phyloP scores from a whole-genome alignment of 192 early-diverging fungal species.

The Geranomyces variabilis region DNA sequence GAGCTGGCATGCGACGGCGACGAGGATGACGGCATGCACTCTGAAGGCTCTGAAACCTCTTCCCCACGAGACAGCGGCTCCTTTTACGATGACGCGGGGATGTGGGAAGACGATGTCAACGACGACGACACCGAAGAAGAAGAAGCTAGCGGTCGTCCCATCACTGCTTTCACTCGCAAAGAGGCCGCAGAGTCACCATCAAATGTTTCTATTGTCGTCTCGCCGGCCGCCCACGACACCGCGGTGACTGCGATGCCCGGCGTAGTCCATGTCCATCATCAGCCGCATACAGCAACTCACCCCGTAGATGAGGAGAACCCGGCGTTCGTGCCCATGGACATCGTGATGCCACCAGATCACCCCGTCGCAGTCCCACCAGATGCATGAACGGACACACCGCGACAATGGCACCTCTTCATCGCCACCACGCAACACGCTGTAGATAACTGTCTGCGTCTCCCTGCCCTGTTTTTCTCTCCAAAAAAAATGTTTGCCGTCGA shows the following conservation, averaged over 20 bases:
- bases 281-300: background rate
- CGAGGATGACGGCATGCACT: conserved; percentile 21
- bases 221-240: background rate
- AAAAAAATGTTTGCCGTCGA: too few species aligned
- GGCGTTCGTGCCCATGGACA: background rate
- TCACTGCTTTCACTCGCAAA: background rate
- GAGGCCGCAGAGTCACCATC: background rate
- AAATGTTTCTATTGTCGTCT: background rate
- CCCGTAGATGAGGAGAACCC: background rate
- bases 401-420: too few species aligned
- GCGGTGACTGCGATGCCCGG: background rate
- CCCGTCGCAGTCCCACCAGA: background rate
- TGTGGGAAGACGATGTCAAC: background rate
- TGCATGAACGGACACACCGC: too few species aligned
- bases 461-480: too few species aligned
- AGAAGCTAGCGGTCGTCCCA: background rate
- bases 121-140: background rate
- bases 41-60: background rate
- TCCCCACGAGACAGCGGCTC: background rate
- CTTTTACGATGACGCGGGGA: conserved; percentile 4
- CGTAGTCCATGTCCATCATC: background rate
- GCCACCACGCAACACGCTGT: too few species aligned
- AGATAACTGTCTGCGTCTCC: too few species aligned
- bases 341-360: background rate
- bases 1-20: conserved; percentile 51